These are phyloP conservation scores for Mycena albidolilacea DNA, from an alignment of 768 basidiomycete species.

Conservation along the genomic window DNA sequence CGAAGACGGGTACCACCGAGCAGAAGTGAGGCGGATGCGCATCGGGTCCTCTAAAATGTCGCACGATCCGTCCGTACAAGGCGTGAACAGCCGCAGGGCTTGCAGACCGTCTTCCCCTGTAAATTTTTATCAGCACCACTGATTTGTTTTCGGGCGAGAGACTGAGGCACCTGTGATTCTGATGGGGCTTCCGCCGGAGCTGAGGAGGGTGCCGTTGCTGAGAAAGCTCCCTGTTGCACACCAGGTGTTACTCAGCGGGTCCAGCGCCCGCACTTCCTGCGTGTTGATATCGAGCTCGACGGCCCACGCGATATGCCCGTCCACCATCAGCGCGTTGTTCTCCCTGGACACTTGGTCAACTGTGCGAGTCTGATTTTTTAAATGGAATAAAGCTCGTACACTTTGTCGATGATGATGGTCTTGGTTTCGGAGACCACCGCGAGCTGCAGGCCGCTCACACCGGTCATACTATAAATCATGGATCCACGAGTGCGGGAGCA, in stretches of 20 bases:
- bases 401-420: constrained; percentile 43
- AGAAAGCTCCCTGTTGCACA: constrained; percentile 60
- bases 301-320: constrained; percentile 62
- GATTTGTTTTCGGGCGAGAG: too few relatives aligned
- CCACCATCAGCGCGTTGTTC: constrained; percentile 57
- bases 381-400: constrained; percentile 19
- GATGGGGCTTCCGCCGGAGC: constrained; percentile 33
- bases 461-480: constrained; percentile 35
- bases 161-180: constrained; percentile 28
- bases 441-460: constrained; percentile 42
- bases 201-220: constrained; percentile 58
- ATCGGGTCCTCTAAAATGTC: constrained; percentile 53
- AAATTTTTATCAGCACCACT: not conserved
- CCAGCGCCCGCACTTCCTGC: constrained; percentile 51
- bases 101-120: constrained; percentile 48
- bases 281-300: constrained; percentile 59
- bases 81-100: constrained; percentile 56
- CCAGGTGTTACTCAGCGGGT: constrained; percentile 55
- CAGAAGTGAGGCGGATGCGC: constrained; percentile 51
- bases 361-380: not conserved
- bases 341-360: constrained; percentile 36
- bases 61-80: constrained; percentile 52
- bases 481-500: not conserved
- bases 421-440: constrained; percentile 41
- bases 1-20: constrained; percentile 59